These are phyloP conservation scores for Candida buenavistaensis DNA, from an alignment of 1,139 yeast species.

Conservation along the genomic window DNA sequence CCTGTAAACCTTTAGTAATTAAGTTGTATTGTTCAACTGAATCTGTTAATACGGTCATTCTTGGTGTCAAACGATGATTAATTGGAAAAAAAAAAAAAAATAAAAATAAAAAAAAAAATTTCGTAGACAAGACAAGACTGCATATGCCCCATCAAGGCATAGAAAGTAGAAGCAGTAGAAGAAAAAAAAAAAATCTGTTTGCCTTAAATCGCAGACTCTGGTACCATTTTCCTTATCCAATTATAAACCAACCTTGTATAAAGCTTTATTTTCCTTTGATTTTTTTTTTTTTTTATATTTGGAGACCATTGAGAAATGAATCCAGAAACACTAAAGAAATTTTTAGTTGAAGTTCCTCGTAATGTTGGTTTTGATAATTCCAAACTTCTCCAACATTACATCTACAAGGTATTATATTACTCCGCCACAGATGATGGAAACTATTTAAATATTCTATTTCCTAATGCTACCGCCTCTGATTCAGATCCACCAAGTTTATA, in stretches of 20 bases:
- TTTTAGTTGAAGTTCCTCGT: slow-evolving; percentile 30
- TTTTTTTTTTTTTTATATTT: background rate
- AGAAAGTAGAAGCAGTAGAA: no score
- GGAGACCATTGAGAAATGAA: slow-evolving; percentile 11
- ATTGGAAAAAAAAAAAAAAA: slow-evolving; percentile 1
- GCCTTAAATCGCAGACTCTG: no score
- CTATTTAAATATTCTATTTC: slow-evolving; percentile 26
- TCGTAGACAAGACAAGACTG: background rate
- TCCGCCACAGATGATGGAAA: slow-evolving; percentile 34
- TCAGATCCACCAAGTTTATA: slow-evolving; percentile 15
- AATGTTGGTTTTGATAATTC: slow-evolving; percentile 18
- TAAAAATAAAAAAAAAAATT: no score
- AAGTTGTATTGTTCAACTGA: slow-evolving; percentile 72
- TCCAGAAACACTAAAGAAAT: slow-evolving; percentile 23
- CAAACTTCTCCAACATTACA: slow-evolving; percentile 17
- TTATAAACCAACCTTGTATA: background rate
- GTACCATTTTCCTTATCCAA: no score
- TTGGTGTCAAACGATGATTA: background rate
- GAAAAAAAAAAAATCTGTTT: no score
- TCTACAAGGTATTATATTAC: slow-evolving; percentile 31
- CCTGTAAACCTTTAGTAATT: slow-evolving; percentile 87
- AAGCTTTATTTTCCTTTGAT: no score
- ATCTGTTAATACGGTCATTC: slow-evolving; percentile 10
- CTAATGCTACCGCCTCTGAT: slow-evolving; percentile 22
- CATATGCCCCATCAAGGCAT: slow-evolving; percentile 1